These are phyloP conservation scores for Bocquillonia castaneifolia DNA, from an alignment of 441 rosid species.

Conservation along the genomic window DNA sequence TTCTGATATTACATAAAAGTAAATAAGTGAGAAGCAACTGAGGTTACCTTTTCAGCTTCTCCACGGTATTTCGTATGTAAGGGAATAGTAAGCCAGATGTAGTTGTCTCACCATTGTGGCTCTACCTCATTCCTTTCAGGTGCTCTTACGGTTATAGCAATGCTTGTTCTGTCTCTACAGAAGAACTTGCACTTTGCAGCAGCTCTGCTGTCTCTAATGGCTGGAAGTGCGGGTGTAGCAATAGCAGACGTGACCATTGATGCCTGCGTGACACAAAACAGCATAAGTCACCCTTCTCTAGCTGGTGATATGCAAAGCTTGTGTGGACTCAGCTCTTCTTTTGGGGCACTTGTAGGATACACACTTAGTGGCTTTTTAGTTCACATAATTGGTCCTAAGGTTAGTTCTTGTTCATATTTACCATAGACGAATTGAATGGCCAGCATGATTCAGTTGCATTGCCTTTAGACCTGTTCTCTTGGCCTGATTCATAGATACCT, in stretches of 20 bases:
- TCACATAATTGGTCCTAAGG: conserved; percentile 60
- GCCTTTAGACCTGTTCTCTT: not conserved
- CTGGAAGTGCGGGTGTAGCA: conserved; percentile 58
- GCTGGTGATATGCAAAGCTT: conserved; percentile 74
- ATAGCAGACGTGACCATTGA: conserved; percentile 74
- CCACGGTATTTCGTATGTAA: not conserved
- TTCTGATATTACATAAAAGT: not conserved
- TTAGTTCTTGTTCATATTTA: conserved; percentile 16
- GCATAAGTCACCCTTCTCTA: conserved; percentile 54
- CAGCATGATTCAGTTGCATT: not conserved
- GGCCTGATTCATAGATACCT: not conserved
- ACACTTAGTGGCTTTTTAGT: conserved; percentile 61
- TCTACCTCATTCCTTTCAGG: conserved; percentile 36
- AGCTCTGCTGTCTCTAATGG: conserved; percentile 46
- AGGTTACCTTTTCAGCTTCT: not conserved
- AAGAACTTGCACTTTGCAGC: conserved; percentile 43
- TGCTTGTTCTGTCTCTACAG: conserved; percentile 48
- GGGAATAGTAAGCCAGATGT: not conserved
- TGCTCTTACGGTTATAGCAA: conserved; percentile 39
- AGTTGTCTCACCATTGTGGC: not conserved
- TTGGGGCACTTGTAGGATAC: conserved; percentile 62
- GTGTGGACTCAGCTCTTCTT: conserved; percentile 63
- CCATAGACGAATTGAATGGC: not conserved
- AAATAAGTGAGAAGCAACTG: not conserved
- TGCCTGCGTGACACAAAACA: conserved; percentile 67